Evolutionary conservation across 371 early-diverging fungal species (phyloP).

Genomic region (Parasitella parasitica): DNA sequence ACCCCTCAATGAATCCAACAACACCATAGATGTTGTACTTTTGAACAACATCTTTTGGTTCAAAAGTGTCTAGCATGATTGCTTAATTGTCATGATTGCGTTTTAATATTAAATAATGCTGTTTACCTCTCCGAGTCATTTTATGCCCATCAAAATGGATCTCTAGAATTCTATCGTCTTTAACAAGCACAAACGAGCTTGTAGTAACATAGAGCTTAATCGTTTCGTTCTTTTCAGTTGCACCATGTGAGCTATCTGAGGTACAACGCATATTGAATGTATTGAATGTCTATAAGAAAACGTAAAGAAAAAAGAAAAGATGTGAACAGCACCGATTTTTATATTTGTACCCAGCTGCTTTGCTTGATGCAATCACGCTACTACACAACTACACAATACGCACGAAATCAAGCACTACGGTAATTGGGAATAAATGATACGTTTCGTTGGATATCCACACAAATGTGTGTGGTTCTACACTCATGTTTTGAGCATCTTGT

Average conservation of each 20-base stretch:
- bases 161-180: slow-evolving; percentile 18
- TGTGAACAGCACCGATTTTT: no score
- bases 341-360: no score
- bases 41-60: slow-evolving; percentile 16
- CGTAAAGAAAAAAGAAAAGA: not conserved
- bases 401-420: no score
- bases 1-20: slow-evolving; percentile 41
- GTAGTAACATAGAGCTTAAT: slow-evolving; percentile 25
- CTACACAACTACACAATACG: no score
- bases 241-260: not conserved
- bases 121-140: slow-evolving; percentile 27
- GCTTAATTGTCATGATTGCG: not conserved
- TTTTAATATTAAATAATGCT: not conserved
- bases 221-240: slow-evolving; percentile 8
- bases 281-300: not conserved
- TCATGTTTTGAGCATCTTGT: no score
- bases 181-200: slow-evolving; percentile 25
- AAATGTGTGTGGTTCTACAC: no score
- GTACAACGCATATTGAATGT: slow-evolving; percentile 3
- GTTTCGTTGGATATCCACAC: no score
- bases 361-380: no score
- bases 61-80: slow-evolving; percentile 13
- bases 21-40: slow-evolving; percentile 40
- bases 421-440: no score
- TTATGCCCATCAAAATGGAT: slow-evolving; percentile 27